These are phyloP conservation scores for Kluyveromyces dobzhanskii DNA, from an alignment of 805 yeast genomes.

Conservation along the genomic window DNA sequence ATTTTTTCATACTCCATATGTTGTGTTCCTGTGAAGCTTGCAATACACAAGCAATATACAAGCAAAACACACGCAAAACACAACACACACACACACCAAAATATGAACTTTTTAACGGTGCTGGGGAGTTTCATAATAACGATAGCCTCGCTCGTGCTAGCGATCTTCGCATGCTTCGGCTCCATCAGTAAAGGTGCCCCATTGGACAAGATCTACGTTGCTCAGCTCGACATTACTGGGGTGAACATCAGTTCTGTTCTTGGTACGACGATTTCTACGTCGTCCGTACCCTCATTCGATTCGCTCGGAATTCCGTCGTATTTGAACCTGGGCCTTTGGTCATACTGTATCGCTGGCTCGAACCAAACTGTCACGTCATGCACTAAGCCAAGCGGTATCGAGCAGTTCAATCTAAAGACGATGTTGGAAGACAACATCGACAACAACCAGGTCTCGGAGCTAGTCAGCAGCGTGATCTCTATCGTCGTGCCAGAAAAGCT, in stretches of 20 bases:
- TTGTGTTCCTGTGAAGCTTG: too few relatives aligned
- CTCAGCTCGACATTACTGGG: slow-evolving; percentile 38
- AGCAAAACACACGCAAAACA: too few relatives aligned
- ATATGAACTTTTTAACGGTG: slow-evolving; percentile 17
- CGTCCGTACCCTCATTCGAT: slow-evolving; percentile 7
- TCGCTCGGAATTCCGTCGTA: slow-evolving; percentile 35
- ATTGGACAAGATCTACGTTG: slow-evolving; percentile 37
- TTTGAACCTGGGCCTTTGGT: slow-evolving; percentile 52
- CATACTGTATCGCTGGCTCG: slow-evolving; percentile 45
- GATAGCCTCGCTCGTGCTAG: slow-evolving; percentile 38
- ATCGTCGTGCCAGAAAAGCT: slow-evolving; percentile 49
- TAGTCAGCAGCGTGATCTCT: slow-evolving; percentile 20
- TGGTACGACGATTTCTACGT: slow-evolving; percentile 10
- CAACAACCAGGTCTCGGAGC: slow-evolving; percentile 16
- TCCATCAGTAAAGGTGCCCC: slow-evolving; percentile 36
- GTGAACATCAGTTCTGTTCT: slow-evolving; percentile 14
- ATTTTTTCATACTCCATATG: too few relatives aligned
- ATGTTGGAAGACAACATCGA: slow-evolving; percentile 21
- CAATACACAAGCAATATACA: too few relatives aligned
- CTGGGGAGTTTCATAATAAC: slow-evolving; percentile 25
- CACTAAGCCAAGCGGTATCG: slow-evolving; percentile 25
- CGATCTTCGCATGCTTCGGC: slow-evolving; percentile 46
- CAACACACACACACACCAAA: slow-evolving; percentile 1
- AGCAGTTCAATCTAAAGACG: slow-evolving; percentile 20
- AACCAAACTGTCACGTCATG: slow-evolving; percentile 16